Percentiles rank a stretch among this genome's conserved stretches.
phyloP scores from a whole-genome alignment of 495 filamentous ascomycete genomes.

The Penicillium bovifimosum region DNA sequence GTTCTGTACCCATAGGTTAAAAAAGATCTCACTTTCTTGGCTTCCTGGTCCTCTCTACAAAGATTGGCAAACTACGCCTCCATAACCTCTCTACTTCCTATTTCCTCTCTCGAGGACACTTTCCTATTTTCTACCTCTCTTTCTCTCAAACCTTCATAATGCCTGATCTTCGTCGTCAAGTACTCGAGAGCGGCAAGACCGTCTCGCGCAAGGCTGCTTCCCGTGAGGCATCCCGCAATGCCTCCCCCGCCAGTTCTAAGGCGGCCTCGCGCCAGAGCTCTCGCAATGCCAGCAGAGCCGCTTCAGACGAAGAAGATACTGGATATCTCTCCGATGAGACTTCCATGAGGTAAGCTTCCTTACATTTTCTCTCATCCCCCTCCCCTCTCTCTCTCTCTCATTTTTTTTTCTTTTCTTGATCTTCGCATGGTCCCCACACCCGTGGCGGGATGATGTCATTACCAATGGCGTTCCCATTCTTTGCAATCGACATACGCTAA shows the following conservation, averaged over 20 bases:
- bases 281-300: constrained; percentile 49
- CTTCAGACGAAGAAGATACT: constrained; percentile 74
- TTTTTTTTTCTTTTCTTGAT: constrained; percentile 5
- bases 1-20: constrained; percentile 29
- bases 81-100: background rate
- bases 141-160: constrained; percentile 22
- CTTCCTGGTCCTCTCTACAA: background rate
- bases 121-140: constrained; percentile 7
- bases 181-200: constrained; percentile 80
- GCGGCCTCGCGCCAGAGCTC: constrained; percentile 57
- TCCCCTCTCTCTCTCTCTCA: constrained; percentile 5
- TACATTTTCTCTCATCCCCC: background rate
- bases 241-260: constrained; percentile 58
- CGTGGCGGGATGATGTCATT: constrained; percentile 39
- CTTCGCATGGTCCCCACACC: constrained; percentile 16
- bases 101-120: background rate
- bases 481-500: constrained; percentile 10
- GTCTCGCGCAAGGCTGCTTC: constrained; percentile 84
- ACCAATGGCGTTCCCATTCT: constrained; percentile 5
- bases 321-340: constrained; percentile 63
- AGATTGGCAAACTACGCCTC: background rate
- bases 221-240: constrained; percentile 58
- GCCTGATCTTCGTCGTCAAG: constrained; percentile 68
- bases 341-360: constrained; percentile 54
- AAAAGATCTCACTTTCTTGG: background rate